Percentiles rank a stretch among this genome's conserved stretches.
These are phyloP conservation scores for Porphyrellus cyaneotinctus DNA, from an alignment of 768 basidiomycete genomes.

Conservation along the genomic window DNA sequence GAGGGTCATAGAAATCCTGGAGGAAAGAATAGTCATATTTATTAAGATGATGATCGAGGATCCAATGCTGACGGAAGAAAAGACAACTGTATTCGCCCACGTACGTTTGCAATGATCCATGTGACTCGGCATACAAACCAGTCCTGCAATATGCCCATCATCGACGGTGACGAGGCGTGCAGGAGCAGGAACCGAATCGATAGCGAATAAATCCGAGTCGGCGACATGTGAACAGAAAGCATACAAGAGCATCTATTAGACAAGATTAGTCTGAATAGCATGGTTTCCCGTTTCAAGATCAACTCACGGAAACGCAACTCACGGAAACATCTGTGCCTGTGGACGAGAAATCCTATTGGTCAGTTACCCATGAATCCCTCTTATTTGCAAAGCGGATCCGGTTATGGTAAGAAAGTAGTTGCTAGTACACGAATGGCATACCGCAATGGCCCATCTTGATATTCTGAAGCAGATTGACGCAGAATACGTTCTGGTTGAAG, in stretches of 20 bases:
- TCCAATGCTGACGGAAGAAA: background rate
- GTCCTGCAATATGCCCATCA: too few species aligned
- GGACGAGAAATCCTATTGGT: background rate
- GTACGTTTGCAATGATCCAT: conserved; percentile 86
- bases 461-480: too few species aligned
- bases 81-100: conserved; percentile 11
- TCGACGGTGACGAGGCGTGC: too few species aligned
- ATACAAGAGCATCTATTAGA: conserved; percentile 63
- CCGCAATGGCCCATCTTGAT: too few species aligned
- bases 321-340: conserved; percentile 78
- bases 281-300: background rate
- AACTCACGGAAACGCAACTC: conserved; percentile 84
- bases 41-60: background rate
- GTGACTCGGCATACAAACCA: conserved; percentile 80
- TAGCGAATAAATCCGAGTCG: too few species aligned
- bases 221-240: conserved; percentile 17
- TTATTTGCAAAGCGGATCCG: too few species aligned
- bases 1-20: conserved; percentile 85
- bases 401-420: too few species aligned
- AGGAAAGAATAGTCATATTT: background rate
- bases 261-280: background rate
- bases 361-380: too few species aligned
- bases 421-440: too few species aligned
- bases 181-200: too few species aligned
- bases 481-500: too few species aligned